Evolutionary conservation across 1,139 yeast genomes (phyloP), one percentile per base, ranked within the genome.

Genomic region (Magnusiomyces starmeri): DNA sequence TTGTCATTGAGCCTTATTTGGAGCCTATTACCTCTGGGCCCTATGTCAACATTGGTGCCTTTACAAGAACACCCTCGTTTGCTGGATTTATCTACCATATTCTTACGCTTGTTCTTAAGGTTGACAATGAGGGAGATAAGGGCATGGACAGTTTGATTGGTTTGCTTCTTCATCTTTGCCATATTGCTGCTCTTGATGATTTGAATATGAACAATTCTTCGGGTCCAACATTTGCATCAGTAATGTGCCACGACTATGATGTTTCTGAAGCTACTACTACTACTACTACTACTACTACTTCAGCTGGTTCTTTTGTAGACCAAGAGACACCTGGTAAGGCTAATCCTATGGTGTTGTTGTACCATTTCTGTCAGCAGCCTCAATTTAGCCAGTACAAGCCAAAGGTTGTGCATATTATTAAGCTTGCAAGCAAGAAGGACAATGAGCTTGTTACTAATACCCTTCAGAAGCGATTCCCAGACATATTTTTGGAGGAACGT

Each of bases 111-210:
- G 46, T 57, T 32, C 47, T 56, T 29, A 45, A 35, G 51, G 53
- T 43, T 51, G 46, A 40, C 43, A 41, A 51, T 40, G 50, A 49
- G 29, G 45, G 42, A 20, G 58, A 51, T 20, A 53, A 56, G 27
- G 56, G 51, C 12, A 70, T 70, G 45, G 77, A 73, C 0, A 71
- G 77, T 1, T 67, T 86, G 25, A 60, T 85, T 21, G 80, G 78
- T 39, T 74, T 83, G 1, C 65, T 77, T 0, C 70, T 88, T n/a
- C 90, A 88, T 61, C 69, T 89, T 55, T 72, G 85, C 39, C 94
- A 87, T 61, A 72, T 83, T 43, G 75, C 78, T 34, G 70, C 75
- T 32, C 63, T 73, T 7, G 69, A 70, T 26, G 70, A 68, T 45
- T 57, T 66, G 41, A 56, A 53, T 10, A 45, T 46, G 12, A 34